These are phyloP conservation scores for Crithidia mellificae DNA, from an alignment of 208 protist species.

Conservation along the genomic window DNA sequence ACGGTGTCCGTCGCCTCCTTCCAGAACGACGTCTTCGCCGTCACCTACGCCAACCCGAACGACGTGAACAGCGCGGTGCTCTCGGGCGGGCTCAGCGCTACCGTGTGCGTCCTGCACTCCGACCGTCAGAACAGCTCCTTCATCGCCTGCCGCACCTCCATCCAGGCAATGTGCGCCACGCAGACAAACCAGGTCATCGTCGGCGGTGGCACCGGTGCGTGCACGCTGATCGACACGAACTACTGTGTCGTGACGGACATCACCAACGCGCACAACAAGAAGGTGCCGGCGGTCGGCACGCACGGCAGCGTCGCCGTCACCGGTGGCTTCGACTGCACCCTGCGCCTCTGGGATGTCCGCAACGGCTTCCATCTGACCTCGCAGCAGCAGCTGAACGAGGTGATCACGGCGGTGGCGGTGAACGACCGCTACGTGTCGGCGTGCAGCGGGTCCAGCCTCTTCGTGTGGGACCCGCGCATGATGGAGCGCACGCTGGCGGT, in stretches of 20 bases:
- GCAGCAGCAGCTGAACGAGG: slow-evolving; percentile 60
- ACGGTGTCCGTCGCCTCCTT: slow-evolving; percentile 85
- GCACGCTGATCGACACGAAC: slow-evolving; percentile 74
- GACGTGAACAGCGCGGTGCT: slow-evolving; percentile 81
- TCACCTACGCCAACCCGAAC: slow-evolving; percentile 72
- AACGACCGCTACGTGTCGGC: slow-evolving; percentile 66
- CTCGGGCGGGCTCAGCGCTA: slow-evolving; percentile 83
- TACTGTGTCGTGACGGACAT: slow-evolving; percentile 66
- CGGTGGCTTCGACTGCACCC: slow-evolving; percentile 80
- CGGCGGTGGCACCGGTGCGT: slow-evolving; percentile 78
- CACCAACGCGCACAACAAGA: slow-evolving; percentile 74
- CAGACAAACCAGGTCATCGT: slow-evolving; percentile 72
- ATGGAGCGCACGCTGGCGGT: slow-evolving; percentile 54
- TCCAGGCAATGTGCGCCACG: slow-evolving; percentile 84
- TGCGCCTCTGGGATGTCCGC: slow-evolving; percentile 84
- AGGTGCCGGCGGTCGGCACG: slow-evolving; percentile 83
- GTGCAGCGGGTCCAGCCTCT: slow-evolving; percentile 80
- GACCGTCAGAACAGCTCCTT: slow-evolving; percentile 86
- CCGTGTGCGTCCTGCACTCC: slow-evolving; percentile 86
- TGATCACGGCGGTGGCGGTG: slow-evolving; percentile 80
- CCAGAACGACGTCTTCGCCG: slow-evolving; percentile 89
- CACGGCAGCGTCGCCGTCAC: slow-evolving; percentile 67
- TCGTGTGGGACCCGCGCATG: slow-evolving; percentile 84
- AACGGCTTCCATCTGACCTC: slow-evolving; percentile 61
- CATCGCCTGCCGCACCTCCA: slow-evolving; percentile 80